Evolutionary conservation across 2,329 filamentous ascomycete genomes (phyloP).

Genomic region (Podosphaera xanthii): DNA sequence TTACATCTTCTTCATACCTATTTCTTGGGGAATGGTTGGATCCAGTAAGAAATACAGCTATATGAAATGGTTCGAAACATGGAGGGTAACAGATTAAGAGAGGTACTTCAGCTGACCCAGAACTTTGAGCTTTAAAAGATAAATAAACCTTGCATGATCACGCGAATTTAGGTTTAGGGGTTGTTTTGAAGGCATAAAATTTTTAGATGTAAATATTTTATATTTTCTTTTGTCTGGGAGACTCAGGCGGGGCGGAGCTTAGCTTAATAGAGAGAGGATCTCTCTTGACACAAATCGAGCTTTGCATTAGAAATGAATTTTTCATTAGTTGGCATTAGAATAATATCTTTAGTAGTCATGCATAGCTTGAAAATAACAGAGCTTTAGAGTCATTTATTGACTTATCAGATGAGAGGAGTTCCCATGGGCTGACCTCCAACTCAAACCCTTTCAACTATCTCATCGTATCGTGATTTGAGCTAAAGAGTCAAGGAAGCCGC

Average conservation of each 20-base stretch:
- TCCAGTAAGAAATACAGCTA: slow-evolving; percentile 65
- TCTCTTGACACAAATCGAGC: not conserved
- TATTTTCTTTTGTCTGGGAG: slow-evolving; percentile 7
- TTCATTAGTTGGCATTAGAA: too few species aligned
- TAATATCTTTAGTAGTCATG: too few species aligned
- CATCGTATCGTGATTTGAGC: too few species aligned
- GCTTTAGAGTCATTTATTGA: too few species aligned
- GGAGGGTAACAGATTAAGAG: slow-evolving; percentile 27
- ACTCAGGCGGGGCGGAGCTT: not conserved
- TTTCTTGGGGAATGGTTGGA: slow-evolving; percentile 91
- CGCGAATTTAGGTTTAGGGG: not conserved
- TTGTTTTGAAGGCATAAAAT: not conserved
- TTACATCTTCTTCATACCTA: slow-evolving; percentile 76
- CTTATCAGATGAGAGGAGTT: too few species aligned
- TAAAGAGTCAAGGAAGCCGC: too few species aligned
- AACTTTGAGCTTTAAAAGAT: not conserved
- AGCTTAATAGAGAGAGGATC: not conserved
- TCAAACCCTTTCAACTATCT: too few species aligned
- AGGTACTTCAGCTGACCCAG: not conserved
- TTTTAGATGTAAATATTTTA: not conserved
- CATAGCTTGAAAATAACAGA: too few species aligned
- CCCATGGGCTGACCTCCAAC: too few species aligned
- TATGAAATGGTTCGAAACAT: slow-evolving; percentile 79
- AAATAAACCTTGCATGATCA: not conserved
- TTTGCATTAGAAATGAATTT: not conserved